phyloP scores from a whole-genome alignment of 208 protist species.

The Acanthamoeba quina region DNA sequence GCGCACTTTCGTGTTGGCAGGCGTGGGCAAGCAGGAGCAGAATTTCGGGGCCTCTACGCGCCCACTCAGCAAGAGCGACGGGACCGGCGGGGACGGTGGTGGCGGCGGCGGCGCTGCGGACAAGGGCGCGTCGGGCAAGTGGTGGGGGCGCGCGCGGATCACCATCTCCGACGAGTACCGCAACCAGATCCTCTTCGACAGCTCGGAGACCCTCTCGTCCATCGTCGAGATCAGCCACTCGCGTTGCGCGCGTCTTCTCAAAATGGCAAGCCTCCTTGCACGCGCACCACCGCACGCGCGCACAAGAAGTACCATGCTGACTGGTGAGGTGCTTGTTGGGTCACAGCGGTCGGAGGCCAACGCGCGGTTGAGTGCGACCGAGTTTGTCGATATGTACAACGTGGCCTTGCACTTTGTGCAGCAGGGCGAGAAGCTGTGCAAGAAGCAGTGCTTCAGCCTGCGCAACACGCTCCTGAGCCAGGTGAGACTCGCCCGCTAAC shows the following conservation, averaged over 20 bases:
- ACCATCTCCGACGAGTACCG: conserved; percentile 49
- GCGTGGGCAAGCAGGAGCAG: background rate
- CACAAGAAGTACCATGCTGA: background rate
- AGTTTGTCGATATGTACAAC: conserved; percentile 66
- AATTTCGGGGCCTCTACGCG: background rate
- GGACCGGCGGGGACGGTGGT: background rate
- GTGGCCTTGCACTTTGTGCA: conserved; percentile 49
- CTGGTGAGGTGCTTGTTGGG: background rate
- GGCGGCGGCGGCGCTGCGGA: background rate
- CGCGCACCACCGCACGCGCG: background rate
- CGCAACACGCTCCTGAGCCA: conserved; percentile 37
- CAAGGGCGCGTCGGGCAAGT: background rate
- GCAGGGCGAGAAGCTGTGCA: conserved; percentile 59
- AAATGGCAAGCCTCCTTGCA: background rate
- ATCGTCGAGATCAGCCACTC: conserved; percentile 51
- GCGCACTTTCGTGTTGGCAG: background rate
- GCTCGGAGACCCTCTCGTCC: conserved; percentile 24
- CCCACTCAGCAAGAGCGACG: background rate
- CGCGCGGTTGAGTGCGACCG: conserved; percentile 24
- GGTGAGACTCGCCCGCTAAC: background rate
- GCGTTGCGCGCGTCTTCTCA: conserved; percentile 10
- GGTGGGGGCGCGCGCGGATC: conserved; percentile 42
- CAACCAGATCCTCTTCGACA: conserved; percentile 63
- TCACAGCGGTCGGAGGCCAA: conserved; percentile 9
- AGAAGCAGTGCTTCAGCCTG: conserved; percentile 61